Evolutionary conservation across 1,284 basidiomycete genomes (phyloP).

Genomic region (Sanghuangporus sanghuang): DNA sequence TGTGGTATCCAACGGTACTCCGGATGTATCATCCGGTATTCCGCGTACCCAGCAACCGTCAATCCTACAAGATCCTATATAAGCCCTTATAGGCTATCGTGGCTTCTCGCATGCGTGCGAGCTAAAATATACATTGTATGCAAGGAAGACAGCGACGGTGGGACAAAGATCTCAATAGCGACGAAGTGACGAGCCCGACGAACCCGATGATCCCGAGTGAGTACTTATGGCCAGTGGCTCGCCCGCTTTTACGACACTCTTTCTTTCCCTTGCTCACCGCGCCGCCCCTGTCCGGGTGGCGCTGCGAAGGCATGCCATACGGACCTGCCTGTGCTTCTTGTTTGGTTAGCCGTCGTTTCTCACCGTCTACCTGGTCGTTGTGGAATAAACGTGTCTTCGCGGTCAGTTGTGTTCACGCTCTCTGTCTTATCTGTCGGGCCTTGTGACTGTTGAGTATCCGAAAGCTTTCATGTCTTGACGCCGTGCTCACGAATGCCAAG

Average conservation of each 20-base stretch:
- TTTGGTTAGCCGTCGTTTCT: no score
- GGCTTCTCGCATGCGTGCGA: not conserved
- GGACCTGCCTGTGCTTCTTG: no score
- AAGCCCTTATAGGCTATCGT: not conserved
- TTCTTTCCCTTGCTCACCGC: not conserved
- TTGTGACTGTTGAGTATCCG: no score
- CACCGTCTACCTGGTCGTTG: no score
- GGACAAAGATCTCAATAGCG: not conserved
- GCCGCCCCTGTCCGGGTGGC: not conserved
- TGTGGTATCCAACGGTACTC: not conserved
- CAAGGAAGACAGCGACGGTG: no score
- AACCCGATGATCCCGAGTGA: not conserved
- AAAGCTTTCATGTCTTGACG: no score
- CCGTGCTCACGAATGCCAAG: no score
- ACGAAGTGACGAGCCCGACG: not conserved
- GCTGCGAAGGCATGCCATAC: no score
- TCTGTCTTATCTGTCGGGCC: no score
- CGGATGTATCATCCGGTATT: not conserved
- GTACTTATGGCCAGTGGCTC: slow-evolving; percentile 6
- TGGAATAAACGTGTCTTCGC: no score
- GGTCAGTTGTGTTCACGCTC: no score
- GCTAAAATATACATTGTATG: no score
- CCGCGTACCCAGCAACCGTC: not conserved
- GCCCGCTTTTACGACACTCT: not conserved
- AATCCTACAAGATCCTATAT: not conserved